Evolutionary conservation across 352 stramenopile species (phyloP).

Genomic region (Lagenidium giganteum): DNA sequence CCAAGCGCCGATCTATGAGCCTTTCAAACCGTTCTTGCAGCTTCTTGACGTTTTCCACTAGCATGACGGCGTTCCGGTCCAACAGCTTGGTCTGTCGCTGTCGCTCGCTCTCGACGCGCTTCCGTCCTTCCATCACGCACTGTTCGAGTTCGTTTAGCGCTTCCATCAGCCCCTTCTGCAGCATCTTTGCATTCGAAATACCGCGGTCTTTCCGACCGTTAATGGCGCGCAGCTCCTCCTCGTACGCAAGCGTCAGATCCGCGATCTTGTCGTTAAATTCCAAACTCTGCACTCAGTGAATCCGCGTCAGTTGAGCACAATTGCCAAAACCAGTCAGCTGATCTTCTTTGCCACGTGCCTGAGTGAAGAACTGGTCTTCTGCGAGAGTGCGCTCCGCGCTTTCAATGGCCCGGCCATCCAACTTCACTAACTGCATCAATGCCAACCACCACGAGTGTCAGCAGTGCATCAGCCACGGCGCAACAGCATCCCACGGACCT

Average conservation of each 20-base stretch:
- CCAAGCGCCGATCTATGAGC: conserved; percentile 15
- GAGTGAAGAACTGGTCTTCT: conserved; percentile 42
- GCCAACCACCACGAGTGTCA: neutral
- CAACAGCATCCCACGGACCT: conserved; percentile 24
- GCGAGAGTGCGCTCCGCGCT: conserved; percentile 28
- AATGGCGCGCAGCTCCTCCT: conserved; percentile 49
- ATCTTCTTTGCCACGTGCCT: conserved; percentile 27
- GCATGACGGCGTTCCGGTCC: conserved; percentile 28
- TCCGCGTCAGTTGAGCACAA: neutral
- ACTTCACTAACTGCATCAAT: conserved; percentile 22
- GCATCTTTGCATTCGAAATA: conserved; percentile 43
- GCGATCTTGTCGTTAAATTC: conserved; percentile 66
- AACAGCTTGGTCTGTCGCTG: conserved; percentile 32
- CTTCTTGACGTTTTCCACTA: conserved; percentile 28
- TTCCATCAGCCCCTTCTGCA: conserved; percentile 58
- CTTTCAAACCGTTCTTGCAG: conserved; percentile 22
- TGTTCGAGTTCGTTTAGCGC: conserved; percentile 54
- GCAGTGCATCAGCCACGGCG: neutral
- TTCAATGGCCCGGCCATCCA: conserved; percentile 46
- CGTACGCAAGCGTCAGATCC: conserved; percentile 41
- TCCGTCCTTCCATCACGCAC: conserved; percentile 31
- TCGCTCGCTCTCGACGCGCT: conserved; percentile 41
- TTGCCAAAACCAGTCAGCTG: neutral
- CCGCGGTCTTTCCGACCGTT: conserved; percentile 29
- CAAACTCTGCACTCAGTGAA: conserved; percentile 40